Evolutionary conservation across 805 yeast species (phyloP).

Genomic region (Teunomyces tritomae): DNA sequence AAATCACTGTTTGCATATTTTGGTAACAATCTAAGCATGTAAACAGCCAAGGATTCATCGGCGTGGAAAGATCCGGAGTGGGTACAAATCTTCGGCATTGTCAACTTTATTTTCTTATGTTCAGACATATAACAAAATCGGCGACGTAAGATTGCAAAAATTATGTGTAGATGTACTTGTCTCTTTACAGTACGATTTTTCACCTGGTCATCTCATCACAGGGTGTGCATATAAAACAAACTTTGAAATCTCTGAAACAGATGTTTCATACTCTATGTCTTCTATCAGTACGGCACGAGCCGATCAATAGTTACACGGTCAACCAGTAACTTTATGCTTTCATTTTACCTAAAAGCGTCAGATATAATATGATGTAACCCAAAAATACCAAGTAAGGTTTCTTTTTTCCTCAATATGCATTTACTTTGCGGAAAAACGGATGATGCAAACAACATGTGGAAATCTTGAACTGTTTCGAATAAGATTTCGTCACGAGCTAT

Average conservation of each 20-base stretch:
- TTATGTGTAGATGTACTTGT: background rate
- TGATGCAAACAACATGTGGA: background rate
- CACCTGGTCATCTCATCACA: background rate
- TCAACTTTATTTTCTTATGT: constrained; percentile 17
- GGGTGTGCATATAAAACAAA: background rate
- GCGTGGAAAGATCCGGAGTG: constrained; percentile 96
- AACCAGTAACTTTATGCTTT: background rate
- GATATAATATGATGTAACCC: background rate
- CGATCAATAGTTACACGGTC: background rate
- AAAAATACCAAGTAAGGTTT: background rate
- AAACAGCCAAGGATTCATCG: constrained; percentile 93
- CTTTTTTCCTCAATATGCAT: background rate
- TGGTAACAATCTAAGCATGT: constrained; percentile 72
- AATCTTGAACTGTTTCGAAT: background rate
- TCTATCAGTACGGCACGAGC: too few species aligned
- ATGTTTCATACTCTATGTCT: background rate
- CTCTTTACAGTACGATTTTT: background rate
- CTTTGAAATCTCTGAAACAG: background rate
- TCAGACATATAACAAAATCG: constrained; percentile 16
- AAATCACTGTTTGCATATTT: constrained; percentile 62
- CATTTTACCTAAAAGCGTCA: background rate
- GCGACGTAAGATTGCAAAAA: constrained; percentile 5
- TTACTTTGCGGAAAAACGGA: background rate
- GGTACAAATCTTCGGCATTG: constrained; percentile 69
- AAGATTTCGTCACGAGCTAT: background rate